Percentiles rank a stretch among this genome's conserved stretches.
Evolutionary conservation across 352 stramenopile species (phyloP).

Genomic region (Paralagenidium karlingii): DNA sequence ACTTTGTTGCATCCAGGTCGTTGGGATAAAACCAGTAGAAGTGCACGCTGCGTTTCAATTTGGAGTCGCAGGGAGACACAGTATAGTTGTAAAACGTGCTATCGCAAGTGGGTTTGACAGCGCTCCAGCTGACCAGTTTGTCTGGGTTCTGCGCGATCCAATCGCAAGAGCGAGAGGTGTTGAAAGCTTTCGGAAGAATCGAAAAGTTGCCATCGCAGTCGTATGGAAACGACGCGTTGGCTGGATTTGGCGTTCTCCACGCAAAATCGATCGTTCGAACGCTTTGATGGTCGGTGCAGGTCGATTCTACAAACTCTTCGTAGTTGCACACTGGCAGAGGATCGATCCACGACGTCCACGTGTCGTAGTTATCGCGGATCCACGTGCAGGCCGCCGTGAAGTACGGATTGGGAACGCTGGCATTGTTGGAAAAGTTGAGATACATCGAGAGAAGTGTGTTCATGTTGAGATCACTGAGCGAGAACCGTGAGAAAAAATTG

Average conservation of each 20-base stretch:
- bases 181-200: constrained; percentile 11
- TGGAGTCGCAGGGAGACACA: constrained; percentile 15
- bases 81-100: constrained; percentile 25
- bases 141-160: constrained; percentile 13
- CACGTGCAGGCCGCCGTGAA: constrained; percentile 21
- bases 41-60: constrained; percentile 10
- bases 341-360: constrained; percentile 15
- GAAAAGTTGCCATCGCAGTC: constrained; percentile 23
- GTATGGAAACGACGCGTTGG: constrained; percentile 16
- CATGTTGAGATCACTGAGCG: constrained; percentile 19
- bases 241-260: constrained; percentile 18
- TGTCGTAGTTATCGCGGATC: constrained; percentile 13
- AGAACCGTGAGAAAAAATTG: constrained; percentile 9
- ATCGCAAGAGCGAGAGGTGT: constrained; percentile 18
- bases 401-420: too few relatives aligned
- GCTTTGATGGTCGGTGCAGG: constrained; percentile 1
- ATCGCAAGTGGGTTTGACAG: constrained; percentile 18
- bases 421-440: background rate
- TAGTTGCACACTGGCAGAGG: constrained; percentile 11
- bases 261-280: constrained; percentile 14
- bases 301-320: constrained; percentile 9
- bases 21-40: constrained; percentile 25
- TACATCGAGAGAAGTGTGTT: constrained; percentile 13
- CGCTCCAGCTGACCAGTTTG: constrained; percentile 19
- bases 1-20: constrained; percentile 4